A percentile compares a stretch with the other conserved stretches of the same genome.
Conservation (phyloP, 2,329 filamentous ascomycete species). For the Orbilia blumenaviensis region DNA sequence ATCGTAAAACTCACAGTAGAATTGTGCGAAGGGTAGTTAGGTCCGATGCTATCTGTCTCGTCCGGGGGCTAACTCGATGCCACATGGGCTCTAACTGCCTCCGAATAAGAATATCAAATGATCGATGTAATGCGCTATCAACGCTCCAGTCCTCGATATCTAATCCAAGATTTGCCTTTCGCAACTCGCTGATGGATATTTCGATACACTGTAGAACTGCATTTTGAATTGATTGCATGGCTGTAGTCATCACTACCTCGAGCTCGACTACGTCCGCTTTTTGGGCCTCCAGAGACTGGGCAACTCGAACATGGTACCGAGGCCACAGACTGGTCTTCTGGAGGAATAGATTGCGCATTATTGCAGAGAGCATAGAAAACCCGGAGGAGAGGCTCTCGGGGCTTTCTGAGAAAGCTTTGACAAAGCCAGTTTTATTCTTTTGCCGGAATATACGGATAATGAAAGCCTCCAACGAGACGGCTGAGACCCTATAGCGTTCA, state of each 20-base stretch:
- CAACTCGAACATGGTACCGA: conserved; percentile 89
- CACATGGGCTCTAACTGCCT: conserved; percentile 94
- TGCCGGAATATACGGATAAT: conserved; percentile 93
- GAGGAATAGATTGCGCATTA: conserved; percentile 92
- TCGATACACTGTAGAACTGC: conserved; percentile 96
- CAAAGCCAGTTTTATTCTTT: conserved; percentile 89
- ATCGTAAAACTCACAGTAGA: conserved; percentile 69
- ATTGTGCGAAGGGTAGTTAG: conserved; percentile 82
- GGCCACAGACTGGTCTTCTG: conserved; percentile 90
- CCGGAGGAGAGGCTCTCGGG: conserved; percentile 89
- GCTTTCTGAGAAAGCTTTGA: conserved; percentile 95
- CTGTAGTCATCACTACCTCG: conserved; percentile 93
- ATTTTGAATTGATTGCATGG: conserved; percentile 92
- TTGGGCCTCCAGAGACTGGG: conserved; percentile 86
- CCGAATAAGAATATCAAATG: conserved; percentile 87
- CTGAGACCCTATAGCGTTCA: conserved; percentile 69
- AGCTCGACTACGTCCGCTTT: conserved; percentile 97
- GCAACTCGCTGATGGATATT: conserved; percentile 89
- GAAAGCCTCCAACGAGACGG: conserved; percentile 92
- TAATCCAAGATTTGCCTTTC: conserved; percentile 78
- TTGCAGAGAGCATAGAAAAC: conserved; percentile 85
- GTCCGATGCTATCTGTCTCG: conserved; percentile 91
- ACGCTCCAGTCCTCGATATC: conserved; percentile 98
- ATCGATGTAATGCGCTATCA: conserved; percentile 89
- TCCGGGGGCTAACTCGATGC: conserved; percentile 95